These are phyloP conservation scores for Calonectria hongkongensis DNA, from an alignment of 2,329 filamentous ascomycete species.

Conservation along the genomic window DNA sequence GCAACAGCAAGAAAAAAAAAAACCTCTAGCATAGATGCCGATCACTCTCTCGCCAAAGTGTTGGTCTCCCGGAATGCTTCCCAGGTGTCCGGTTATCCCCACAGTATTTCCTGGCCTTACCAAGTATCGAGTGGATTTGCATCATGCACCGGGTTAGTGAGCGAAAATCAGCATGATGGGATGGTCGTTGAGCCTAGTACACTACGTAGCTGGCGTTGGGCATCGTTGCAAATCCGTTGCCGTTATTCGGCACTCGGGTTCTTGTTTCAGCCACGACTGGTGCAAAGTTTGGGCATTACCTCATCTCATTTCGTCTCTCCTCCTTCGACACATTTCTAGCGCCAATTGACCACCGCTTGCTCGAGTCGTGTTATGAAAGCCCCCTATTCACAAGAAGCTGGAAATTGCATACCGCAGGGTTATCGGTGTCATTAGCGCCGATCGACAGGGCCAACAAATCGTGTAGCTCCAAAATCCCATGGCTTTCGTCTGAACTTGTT, in stretches of 20 bases:
- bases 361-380: neutral
- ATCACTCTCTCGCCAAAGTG: slow-evolving; percentile 19
- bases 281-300: neutral
- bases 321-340: neutral
- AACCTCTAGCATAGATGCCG: neutral
- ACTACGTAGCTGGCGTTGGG: slow-evolving; percentile 11
- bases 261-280: neutral
- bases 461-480: neutral
- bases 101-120: neutral
- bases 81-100: neutral
- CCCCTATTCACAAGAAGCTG: neutral
- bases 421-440: neutral
- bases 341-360: neutral
- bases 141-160: neutral
- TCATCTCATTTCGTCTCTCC: neutral
- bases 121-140: slow-evolving; percentile 1
- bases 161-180: neutral
- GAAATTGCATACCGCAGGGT: slow-evolving; percentile 7
- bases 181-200: neutral
- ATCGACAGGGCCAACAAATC: slow-evolving; percentile 1
- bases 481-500: neutral
- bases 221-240: neutral
- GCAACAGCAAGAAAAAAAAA: neutral
- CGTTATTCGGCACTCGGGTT: neutral
- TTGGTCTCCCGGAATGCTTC: neutral